phyloP scores from a whole-genome alignment of 768 basidiomycete genomes.

The Pleurotus tuoliensis region DNA sequence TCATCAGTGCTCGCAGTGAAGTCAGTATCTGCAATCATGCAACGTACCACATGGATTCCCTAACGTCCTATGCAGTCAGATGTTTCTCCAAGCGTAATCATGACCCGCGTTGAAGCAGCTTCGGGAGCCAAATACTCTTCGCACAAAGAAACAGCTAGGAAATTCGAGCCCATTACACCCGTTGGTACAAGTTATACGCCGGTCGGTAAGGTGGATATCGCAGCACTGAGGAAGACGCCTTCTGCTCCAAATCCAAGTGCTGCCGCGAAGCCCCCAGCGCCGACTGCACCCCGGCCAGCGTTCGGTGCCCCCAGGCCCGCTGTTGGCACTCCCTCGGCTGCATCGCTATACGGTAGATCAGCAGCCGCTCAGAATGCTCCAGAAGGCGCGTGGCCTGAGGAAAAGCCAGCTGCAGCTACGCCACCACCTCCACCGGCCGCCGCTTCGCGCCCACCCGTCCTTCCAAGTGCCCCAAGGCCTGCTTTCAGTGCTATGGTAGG shows the following conservation, averaged over 20 bases:
- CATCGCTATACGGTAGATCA: slow-evolving; percentile 36
- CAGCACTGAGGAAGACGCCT: slow-evolving; percentile 42
- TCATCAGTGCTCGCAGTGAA: slow-evolving; percentile 84
- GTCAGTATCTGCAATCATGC: slow-evolving; percentile 31
- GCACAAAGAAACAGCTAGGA: slow-evolving; percentile 73
- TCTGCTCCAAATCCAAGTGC: slow-evolving; percentile 11
- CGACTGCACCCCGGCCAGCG: slow-evolving; percentile 43
- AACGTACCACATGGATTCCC: neutral
- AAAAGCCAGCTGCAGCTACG: slow-evolving; percentile 27
- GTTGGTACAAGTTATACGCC: slow-evolving; percentile 77
- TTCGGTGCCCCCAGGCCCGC: slow-evolving; percentile 36
- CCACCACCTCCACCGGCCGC: slow-evolving; percentile 37
- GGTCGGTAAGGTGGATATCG: slow-evolving; percentile 70
- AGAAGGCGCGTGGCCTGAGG: slow-evolving; percentile 59
- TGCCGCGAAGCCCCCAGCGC: slow-evolving; percentile 33
- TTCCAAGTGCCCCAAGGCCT: slow-evolving; percentile 40
- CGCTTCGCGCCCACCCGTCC: slow-evolving; percentile 42
- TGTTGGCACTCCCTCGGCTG: slow-evolving; percentile 29
- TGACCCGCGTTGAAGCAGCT: slow-evolving; percentile 82
- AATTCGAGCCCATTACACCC: slow-evolving; percentile 75
- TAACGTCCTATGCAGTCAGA: slow-evolving; percentile 52
- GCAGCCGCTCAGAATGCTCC: slow-evolving; percentile 33
- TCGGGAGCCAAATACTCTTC: slow-evolving; percentile 89
- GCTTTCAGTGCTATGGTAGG: slow-evolving; percentile 33
- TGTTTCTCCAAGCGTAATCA: slow-evolving; percentile 74